Evolutionary conservation across 164 flowering plant genomes (phyloP).

Genomic region (Taxillus chinensis): DNA sequence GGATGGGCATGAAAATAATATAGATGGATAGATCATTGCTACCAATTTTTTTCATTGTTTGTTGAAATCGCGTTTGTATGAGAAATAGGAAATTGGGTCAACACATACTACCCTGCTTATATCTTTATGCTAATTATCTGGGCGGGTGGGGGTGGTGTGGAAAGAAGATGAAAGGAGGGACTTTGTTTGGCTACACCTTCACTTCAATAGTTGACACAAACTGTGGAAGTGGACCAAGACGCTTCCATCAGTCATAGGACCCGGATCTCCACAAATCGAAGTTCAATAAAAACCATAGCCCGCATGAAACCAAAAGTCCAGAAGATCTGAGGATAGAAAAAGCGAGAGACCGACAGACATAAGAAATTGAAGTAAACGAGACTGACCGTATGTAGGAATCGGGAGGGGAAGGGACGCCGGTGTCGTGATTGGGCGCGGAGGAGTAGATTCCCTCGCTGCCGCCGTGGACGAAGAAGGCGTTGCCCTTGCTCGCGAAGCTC

Average conservation of each 20-base stretch:
- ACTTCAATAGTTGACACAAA: too few species aligned
- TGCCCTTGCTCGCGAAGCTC: constrained; percentile 60
- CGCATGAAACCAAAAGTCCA: background rate
- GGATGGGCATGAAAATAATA: too few species aligned
- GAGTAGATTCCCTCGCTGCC: constrained; percentile 94
- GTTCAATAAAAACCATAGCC: background rate
- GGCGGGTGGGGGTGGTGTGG: too few species aligned
- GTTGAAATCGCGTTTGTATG: too few species aligned
- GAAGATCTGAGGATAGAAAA: background rate
- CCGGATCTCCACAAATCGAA: background rate
- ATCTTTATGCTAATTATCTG: too few species aligned
- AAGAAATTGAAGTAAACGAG: background rate
- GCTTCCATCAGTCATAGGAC: background rate
- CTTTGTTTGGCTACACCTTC: too few species aligned
- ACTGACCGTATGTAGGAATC: constrained; percentile 67
- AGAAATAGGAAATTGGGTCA: too few species aligned
- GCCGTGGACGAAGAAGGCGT: constrained; percentile 82
- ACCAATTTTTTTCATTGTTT: too few species aligned
- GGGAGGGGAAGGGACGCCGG: constrained; percentile 15
- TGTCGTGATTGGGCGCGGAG: constrained; percentile 25
- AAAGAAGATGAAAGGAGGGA: too few species aligned
- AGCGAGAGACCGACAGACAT: background rate
- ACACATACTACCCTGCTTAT: too few species aligned
- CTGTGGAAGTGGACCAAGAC: too few species aligned
- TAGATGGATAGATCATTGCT: too few species aligned